Conservation (phyloP, 2,329 filamentous ascomycete genomes). For the Coleophoma eucalyptorum region DNA sequence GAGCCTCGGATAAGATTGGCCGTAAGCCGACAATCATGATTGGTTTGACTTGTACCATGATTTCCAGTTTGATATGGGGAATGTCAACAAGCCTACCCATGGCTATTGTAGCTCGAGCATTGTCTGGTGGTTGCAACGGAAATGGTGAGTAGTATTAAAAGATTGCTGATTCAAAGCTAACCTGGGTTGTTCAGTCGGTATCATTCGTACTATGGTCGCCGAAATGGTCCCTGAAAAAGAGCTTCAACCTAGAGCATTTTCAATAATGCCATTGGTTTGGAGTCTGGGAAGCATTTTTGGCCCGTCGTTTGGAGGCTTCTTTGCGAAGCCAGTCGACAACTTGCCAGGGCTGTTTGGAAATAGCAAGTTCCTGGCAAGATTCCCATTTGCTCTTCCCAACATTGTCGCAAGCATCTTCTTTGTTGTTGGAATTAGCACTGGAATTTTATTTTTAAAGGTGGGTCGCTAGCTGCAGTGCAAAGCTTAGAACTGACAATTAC, state of each 20-base stretch:
- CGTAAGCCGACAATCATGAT: constrained; percentile 77
- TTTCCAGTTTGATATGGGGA: constrained; percentile 77
- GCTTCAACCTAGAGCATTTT: constrained; percentile 85
- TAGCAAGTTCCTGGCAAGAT: constrained; percentile 65
- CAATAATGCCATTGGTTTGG: constrained; percentile 90
- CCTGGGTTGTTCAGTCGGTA: constrained; percentile 59
- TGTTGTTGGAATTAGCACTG: constrained; percentile 68
- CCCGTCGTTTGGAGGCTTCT: constrained; percentile 80
- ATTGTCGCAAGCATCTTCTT: constrained; percentile 75
- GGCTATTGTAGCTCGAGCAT: constrained; percentile 72
- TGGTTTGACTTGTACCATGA: constrained; percentile 75
- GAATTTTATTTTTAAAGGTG: constrained; percentile 73
- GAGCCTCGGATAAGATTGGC: constrained; percentile 73
- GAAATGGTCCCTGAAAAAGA: constrained; percentile 87
- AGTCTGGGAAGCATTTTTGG: constrained; percentile 84
- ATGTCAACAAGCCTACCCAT: constrained; percentile 75
- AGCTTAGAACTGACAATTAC: constrained; percentile 4
- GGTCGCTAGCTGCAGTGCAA: constrained; percentile 4
- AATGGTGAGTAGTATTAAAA: constrained; percentile 50
- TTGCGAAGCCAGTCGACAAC: constrained; percentile 76
- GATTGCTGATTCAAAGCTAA: background rate
- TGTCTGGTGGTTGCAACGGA: constrained; percentile 83
- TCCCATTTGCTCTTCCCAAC: constrained; percentile 84
- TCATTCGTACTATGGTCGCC: constrained; percentile 86
- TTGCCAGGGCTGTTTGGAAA: constrained; percentile 68